Evolutionary conservation across 306 rosid genomes (phyloP).

Genomic region (Coriaria nepalensis): DNA sequence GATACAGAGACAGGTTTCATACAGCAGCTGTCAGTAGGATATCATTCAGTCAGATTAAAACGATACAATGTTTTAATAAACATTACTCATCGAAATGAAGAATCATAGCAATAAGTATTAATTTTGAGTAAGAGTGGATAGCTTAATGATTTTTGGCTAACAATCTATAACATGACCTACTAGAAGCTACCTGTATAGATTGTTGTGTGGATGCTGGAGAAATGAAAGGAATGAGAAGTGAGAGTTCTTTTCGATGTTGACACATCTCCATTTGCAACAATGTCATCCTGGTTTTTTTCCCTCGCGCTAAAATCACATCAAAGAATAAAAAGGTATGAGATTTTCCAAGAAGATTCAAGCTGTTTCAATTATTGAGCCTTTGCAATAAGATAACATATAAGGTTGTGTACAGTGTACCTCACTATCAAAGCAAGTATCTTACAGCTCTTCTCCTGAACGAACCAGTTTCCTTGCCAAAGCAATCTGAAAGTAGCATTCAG

Average conservation of each 20-base stretch:
- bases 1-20: conserved; percentile 86
- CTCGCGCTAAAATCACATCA: conserved; percentile 51
- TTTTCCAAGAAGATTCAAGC: too few species aligned
- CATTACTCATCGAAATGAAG: too few species aligned
- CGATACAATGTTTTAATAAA: too few species aligned
- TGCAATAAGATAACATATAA: too few species aligned
- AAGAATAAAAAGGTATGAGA: not conserved
- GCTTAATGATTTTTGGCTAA: too few species aligned
- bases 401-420: conserved; percentile 51
- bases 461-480: conserved; percentile 97
- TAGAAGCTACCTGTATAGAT: conserved; percentile 61
- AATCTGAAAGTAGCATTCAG: too few species aligned
- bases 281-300: conserved; percentile 46
- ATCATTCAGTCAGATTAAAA: too few species aligned
- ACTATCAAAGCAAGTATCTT: conserved; percentile 73
- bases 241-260: conserved; percentile 51
- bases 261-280: conserved; percentile 54
- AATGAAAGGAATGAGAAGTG: conserved; percentile 75
- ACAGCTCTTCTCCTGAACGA: conserved; percentile 93
- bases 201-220: conserved; percentile 96
- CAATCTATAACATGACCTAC: too few species aligned
- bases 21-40: conserved; percentile 65
- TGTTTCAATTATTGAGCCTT: too few species aligned
- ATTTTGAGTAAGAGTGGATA: too few species aligned
- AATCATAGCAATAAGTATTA: too few species aligned